Conservation (phyloP, 768 basidiomycete species). For the Mycena belliarum region DNA sequence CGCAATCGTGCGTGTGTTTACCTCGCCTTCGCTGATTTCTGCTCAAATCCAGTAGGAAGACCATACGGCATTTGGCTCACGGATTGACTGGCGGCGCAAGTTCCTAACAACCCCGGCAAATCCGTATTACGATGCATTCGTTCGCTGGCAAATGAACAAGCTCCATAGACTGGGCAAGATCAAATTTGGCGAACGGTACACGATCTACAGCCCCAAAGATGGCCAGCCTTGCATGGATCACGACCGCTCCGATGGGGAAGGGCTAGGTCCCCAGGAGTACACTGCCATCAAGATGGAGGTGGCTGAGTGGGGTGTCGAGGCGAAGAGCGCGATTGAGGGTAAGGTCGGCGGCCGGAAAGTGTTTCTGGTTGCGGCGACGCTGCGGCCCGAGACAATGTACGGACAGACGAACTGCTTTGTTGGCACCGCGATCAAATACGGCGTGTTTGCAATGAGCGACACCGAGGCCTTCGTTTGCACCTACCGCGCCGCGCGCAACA, state of each 20-base stretch:
- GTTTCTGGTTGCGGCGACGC: slow-evolving; percentile 91
- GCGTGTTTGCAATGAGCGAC: slow-evolving; percentile 85
- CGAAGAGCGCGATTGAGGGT: slow-evolving; percentile 60
- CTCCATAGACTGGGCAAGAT: slow-evolving; percentile 85
- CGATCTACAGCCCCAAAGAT: slow-evolving; percentile 97
- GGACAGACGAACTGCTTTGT: slow-evolving; percentile 99
- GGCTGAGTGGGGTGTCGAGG: slow-evolving; percentile 74
- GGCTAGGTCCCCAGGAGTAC: slow-evolving; percentile 93
- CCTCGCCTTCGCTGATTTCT: background rate
- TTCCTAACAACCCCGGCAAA: slow-evolving; percentile 96
- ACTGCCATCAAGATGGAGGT: slow-evolving; percentile 95
- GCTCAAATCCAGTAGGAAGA: slow-evolving; percentile 45
- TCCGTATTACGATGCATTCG: slow-evolving; percentile 96
- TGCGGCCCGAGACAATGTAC: slow-evolving; percentile 96
- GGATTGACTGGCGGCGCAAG: slow-evolving; percentile 94
- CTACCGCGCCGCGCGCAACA: slow-evolving; percentile 90
- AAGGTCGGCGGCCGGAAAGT: slow-evolving; percentile 81
- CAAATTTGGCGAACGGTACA: slow-evolving; percentile 98
- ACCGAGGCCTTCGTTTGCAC: slow-evolving; percentile 89
- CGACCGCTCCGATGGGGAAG: slow-evolving; percentile 94
- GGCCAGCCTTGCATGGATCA: slow-evolving; percentile 99
- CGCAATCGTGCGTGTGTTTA: slow-evolving; percentile 60
- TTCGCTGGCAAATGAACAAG: slow-evolving; percentile 98
- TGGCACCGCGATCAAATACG: slow-evolving; percentile 87
- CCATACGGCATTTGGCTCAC: slow-evolving; percentile 85